These are phyloP conservation scores for Aphanomyces invadans DNA, from an alignment of 352 stramenopile species.

Conservation along the genomic window DNA sequence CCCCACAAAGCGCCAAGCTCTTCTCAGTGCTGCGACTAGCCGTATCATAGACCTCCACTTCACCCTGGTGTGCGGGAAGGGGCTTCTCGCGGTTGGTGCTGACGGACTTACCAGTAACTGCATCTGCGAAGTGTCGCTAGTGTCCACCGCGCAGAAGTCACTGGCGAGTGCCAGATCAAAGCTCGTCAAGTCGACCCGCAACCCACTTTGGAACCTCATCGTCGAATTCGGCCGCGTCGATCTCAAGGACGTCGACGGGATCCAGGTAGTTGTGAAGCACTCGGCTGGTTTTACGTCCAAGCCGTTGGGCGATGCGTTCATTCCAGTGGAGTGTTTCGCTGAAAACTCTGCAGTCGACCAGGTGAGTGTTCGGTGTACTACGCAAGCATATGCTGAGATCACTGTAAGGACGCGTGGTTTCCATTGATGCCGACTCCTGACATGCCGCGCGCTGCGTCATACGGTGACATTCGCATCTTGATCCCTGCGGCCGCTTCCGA, in stretches of 20 bases:
- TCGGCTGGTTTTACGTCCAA: slow-evolving; percentile 10
- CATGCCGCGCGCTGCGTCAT: background rate
- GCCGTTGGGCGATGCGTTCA: slow-evolving; percentile 5
- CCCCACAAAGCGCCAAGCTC: slow-evolving; percentile 10
- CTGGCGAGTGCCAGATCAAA: background rate
- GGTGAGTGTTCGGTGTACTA: background rate
- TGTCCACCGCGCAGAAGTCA: background rate
- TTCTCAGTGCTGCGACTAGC: background rate
- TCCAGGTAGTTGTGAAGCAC: slow-evolving; percentile 7
- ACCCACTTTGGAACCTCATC: slow-evolving; percentile 12
- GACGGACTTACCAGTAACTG: slow-evolving; percentile 24
- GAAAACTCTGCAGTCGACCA: background rate
- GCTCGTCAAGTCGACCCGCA: slow-evolving; percentile 21
- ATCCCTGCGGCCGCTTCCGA: background rate
- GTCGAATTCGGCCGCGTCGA: background rate
- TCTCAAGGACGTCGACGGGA: slow-evolving; percentile 14
- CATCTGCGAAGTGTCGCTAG: background rate
- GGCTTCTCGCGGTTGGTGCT: background rate
- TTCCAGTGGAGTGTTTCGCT: slow-evolving; percentile 11
- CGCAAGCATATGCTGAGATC: background rate
- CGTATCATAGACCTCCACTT: background rate
- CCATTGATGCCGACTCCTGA: background rate
- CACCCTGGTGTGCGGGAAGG: slow-evolving; percentile 2
- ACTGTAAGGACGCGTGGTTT: slow-evolving; percentile 13
- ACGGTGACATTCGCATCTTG: background rate